Percentiles rank a stretch among this genome's conserved stretches.
These are phyloP conservation scores for Ustilago loliicola DNA, from an alignment of 1,284 basidiomycete species.

Conservation along the genomic window DNA sequence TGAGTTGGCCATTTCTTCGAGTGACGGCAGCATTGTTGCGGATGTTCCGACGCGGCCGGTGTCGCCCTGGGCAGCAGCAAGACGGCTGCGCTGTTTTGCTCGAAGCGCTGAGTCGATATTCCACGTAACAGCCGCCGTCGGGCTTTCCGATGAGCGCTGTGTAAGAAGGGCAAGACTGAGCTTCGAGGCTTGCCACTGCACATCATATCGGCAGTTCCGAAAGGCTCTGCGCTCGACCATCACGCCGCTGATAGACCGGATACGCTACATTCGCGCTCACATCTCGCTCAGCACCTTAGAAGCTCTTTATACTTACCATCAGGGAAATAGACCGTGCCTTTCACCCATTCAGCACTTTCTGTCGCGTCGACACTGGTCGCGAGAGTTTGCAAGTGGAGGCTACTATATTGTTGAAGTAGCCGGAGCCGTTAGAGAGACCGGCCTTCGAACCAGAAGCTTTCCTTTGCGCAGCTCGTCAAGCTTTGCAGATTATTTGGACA, in stretches of 20 bases:
- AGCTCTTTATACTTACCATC: not conserved
- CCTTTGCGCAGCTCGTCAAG: no score
- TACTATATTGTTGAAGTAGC: not conserved
- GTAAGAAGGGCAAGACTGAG: not conserved
- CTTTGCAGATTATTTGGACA: no score
- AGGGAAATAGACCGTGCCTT: not conserved
- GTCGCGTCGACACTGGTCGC: not conserved
- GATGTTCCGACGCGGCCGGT: not conserved
- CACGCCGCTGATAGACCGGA: no score
- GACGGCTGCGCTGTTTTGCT: not conserved
- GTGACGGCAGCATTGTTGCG: not conserved
- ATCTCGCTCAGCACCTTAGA: not conserved
- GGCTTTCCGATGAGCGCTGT: not conserved
- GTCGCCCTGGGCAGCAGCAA: not conserved
- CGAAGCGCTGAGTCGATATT: not conserved
- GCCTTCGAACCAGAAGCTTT: no score
- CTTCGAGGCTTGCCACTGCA: not conserved
- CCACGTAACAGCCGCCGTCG: not conserved
- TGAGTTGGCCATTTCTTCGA: not conserved
- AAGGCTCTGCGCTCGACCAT: not conserved
- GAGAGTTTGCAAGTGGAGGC: not conserved
- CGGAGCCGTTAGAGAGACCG: not conserved
- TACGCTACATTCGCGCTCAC: no score
- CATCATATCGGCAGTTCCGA: not conserved
- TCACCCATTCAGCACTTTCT: not conserved